phyloP scores from a whole-genome alignment of 768 basidiomycete genomes.

The Trametes cinnabarina region DNA sequence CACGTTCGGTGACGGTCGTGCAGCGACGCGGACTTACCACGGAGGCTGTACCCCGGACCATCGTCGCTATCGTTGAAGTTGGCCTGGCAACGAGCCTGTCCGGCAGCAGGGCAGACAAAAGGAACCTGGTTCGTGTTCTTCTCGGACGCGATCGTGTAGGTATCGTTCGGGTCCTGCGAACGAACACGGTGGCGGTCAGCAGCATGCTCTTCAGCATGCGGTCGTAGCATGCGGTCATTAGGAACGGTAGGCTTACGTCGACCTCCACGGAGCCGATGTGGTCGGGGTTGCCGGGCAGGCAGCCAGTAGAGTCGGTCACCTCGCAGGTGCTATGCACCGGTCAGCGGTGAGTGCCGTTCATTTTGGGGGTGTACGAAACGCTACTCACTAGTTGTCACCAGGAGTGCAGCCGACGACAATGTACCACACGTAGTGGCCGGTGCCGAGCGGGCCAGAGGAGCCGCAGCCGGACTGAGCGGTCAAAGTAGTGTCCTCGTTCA shows the following conservation, averaged over 20 bases:
- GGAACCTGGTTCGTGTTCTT: conserved; percentile 1
- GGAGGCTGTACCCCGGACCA: no score
- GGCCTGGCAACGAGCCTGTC: conserved; percentile 13
- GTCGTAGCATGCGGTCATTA: no score
- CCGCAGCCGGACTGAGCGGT: not conserved
- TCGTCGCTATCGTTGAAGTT: no score
- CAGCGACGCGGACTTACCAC: no score
- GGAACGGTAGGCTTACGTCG: not conserved
- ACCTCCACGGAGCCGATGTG: conserved; percentile 6
- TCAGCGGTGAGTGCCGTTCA: not conserved
- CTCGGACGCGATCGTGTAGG: not conserved
- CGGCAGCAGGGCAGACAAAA: conserved; percentile 5
- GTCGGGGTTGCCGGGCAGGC: not conserved
- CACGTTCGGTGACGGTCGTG: no score
- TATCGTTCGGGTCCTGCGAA: conserved; percentile 7
- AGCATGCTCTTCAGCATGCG: no score
- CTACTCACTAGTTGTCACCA: no score
- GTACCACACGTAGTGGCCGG: no score
- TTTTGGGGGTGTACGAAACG: not conserved
- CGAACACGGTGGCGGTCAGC: no score
- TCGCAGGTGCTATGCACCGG: not conserved
- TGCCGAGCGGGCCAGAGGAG: no score
- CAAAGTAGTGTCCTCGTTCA: not conserved
- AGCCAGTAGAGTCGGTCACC: conserved; percentile 1
- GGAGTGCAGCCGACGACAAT: no score